Conservation (phyloP, 2,329 filamentous ascomycete genomes). For the Exophiala bonariae region DNA sequence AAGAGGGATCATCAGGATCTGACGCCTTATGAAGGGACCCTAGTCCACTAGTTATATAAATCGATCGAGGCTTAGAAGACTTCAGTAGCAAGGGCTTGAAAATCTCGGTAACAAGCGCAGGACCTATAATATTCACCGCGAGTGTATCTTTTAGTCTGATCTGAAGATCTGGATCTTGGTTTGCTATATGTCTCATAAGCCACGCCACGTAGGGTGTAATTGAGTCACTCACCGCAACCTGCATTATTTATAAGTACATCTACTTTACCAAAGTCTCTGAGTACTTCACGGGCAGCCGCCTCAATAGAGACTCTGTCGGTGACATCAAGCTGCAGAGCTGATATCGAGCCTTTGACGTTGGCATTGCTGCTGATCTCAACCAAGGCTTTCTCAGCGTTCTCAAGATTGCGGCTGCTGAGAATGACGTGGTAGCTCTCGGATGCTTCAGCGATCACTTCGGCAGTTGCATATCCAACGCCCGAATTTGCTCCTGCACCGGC, state of each 20-base stretch:
- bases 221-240: constrained; percentile 19
- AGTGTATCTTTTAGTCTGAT: too few relatives aligned
- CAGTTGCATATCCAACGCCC: constrained; percentile 29
- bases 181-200: constrained; percentile 7
- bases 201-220: constrained; percentile 16
- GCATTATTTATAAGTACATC: constrained; percentile 40
- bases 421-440: constrained; percentile 26
- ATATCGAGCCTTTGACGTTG: constrained; percentile 22
- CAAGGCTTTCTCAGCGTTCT: constrained; percentile 8
- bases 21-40: constrained; percentile 30
- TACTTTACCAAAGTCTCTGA: constrained; percentile 30
- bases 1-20: constrained; percentile 44
- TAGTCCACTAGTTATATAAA: constrained; percentile 37
- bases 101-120: constrained; percentile 33
- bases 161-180: constrained; percentile 21
- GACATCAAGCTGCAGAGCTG: constrained; percentile 35
- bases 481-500: constrained; percentile 31
- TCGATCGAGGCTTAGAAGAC: constrained; percentile 31
- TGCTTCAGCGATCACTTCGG: constrained; percentile 21
- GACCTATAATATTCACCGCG: constrained; percentile 39
- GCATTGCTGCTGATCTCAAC: constrained; percentile 4
- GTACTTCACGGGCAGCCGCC: constrained; percentile 28
- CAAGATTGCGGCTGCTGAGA: constrained; percentile 9
- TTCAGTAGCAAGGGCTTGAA: constrained; percentile 36
- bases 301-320: constrained; percentile 32